phyloP scores from a whole-genome alignment of 1,284 basidiomycete genomes.

The Cryptococcus sp. region DNA sequence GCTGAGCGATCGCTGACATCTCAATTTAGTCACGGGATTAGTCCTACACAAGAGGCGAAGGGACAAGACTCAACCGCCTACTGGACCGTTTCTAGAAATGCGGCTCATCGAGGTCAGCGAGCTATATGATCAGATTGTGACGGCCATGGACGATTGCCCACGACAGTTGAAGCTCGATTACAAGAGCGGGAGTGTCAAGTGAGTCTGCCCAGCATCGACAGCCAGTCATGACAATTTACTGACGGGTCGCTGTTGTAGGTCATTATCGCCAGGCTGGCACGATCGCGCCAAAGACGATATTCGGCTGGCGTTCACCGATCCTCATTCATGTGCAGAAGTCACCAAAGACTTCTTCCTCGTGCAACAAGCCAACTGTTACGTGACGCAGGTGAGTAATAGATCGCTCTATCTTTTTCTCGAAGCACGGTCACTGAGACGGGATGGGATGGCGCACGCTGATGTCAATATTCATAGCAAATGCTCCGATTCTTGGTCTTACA shows the following conservation, averaged over 20 bases:
- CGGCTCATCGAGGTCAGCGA: constrained; percentile 44
- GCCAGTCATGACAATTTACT: constrained; percentile 19
- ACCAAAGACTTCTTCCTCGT: constrained; percentile 42
- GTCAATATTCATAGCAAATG: constrained; percentile 22
- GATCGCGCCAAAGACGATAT: constrained; percentile 37
- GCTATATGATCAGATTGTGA: constrained; percentile 43
- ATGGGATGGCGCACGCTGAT: background rate
- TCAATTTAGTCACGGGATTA: constrained; percentile 38
- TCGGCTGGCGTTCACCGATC: constrained; percentile 32
- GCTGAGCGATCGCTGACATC: constrained; percentile 17
- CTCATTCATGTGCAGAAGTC: constrained; percentile 21
- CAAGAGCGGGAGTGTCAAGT: constrained; percentile 15
- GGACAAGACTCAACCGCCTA: constrained; percentile 39
- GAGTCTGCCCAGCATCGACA: constrained; percentile 1
- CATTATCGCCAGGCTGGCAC: constrained; percentile 29
- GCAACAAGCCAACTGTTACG: constrained; percentile 49
- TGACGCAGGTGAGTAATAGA: constrained; percentile 32
- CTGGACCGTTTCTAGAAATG: constrained; percentile 40
- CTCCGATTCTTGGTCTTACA: constrained; percentile 45
- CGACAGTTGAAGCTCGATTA: constrained; percentile 36
- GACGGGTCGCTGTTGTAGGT: constrained; percentile 9
- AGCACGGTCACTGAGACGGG: no score
- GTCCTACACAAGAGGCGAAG: constrained; percentile 38
- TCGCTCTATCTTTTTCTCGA: background rate
- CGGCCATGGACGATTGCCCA: constrained; percentile 47